phyloP scores from a whole-genome alignment of 2,329 filamentous ascomycete genomes.

The Penicillium sp. region DNA sequence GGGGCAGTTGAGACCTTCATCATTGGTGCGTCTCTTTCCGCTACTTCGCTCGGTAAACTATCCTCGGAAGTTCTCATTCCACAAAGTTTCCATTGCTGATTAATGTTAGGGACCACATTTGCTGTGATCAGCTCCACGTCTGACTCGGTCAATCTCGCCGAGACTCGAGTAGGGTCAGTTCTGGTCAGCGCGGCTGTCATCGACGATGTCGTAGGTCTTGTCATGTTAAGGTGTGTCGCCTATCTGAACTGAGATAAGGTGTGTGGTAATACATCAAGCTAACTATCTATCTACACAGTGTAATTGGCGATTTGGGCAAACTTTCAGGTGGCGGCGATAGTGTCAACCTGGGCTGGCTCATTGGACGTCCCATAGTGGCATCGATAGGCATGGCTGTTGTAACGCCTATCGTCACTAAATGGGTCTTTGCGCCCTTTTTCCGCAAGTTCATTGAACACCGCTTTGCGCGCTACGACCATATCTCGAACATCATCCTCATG shows the following conservation, averaged over 20 bases:
- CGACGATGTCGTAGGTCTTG: constrained; percentile 49
- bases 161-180: constrained; percentile 47
- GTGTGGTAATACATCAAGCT: neutral
- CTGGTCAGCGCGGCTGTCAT: constrained; percentile 50
- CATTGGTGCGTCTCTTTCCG: constrained; percentile 32
- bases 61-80: too few relatives aligned
- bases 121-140: constrained; percentile 33
- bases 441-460: constrained; percentile 36
- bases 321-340: constrained; percentile 16
- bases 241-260: too few relatives aligned
- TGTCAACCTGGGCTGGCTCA: constrained; percentile 38
- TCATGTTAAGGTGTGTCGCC: constrained; percentile 33
- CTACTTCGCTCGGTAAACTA: constrained; percentile 30
- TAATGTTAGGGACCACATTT: constrained; percentile 30
- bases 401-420: constrained; percentile 41
- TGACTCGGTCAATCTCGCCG: constrained; percentile 41
- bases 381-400: constrained; percentile 38
- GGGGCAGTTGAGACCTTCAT: constrained; percentile 36
- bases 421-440: constrained; percentile 41
- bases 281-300: constrained; percentile 14
- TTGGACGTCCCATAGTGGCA: constrained; percentile 42
- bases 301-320: constrained; percentile 35
- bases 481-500: constrained; percentile 40
- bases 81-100: constrained; percentile 4
- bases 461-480: constrained; percentile 36